Percentiles rank a stretch among this genome's conserved stretches.
Evolutionary conservation across 2,329 filamentous ascomycete species (phyloP).

Genomic region (Ceratocystis harringtonii): DNA sequence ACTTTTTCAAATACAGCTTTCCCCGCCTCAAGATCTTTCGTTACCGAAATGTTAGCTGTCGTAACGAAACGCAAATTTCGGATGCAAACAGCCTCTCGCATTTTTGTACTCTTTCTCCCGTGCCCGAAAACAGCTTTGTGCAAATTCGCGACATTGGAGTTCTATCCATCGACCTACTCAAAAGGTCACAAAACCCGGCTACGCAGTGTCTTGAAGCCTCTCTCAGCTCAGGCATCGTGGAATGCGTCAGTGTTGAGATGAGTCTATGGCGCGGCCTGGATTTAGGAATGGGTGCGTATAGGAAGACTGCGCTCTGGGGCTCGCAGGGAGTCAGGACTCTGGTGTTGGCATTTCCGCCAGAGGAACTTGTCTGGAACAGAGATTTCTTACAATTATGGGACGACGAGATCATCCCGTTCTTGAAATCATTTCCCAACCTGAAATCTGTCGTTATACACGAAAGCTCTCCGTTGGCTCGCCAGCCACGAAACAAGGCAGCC

Average conservation of each 20-base stretch:
- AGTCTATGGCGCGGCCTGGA: neutral
- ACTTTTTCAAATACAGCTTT: neutral
- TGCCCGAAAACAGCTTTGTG: neutral
- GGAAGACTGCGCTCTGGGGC: constrained; percentile 4
- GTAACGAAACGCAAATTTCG: too few relatives aligned
- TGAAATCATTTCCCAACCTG: constrained; percentile 19
- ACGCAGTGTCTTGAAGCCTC: neutral
- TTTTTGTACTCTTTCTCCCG: neutral
- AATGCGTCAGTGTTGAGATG: neutral
- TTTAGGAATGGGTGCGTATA: neutral
- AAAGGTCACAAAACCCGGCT: neutral
- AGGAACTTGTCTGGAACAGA: too few relatives aligned
- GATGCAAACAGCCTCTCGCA: neutral
- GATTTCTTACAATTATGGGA: neutral
- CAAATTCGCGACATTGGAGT: neutral
- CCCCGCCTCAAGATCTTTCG: neutral
- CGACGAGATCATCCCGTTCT: constrained; percentile 16
- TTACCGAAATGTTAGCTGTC: neutral
- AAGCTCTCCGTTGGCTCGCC: neutral
- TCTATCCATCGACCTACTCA: neutral
- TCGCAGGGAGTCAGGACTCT: neutral
- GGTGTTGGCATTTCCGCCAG: neutral
- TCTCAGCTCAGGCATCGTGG: neutral
- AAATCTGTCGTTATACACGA: constrained; percentile 18
- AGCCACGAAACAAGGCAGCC: neutral